These are phyloP conservation scores for Rhododendron kiyosumense DNA, from an alignment of 148 eudicot species.

Conservation along the genomic window DNA sequence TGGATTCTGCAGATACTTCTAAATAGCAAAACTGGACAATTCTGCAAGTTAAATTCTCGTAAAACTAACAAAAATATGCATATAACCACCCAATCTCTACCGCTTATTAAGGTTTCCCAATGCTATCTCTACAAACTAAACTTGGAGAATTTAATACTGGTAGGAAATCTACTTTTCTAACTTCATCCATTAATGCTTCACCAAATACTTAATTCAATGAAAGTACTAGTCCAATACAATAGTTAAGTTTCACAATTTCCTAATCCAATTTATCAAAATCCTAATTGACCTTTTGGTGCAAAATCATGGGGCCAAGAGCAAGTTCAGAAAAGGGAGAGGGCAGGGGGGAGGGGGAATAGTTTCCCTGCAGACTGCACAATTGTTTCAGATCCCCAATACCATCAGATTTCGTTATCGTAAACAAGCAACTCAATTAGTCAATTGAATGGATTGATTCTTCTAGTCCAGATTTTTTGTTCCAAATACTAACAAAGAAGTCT, in stretches of 20 bases:
- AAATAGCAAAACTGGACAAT: background rate
- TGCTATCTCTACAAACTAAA: background rate
- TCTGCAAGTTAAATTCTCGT: background rate
- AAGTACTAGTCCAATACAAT: background rate
- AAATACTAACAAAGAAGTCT: background rate
- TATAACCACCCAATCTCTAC: background rate
- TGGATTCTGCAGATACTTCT: background rate
- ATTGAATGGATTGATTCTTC: background rate
- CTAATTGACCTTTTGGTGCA: background rate
- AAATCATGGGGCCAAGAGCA: background rate
- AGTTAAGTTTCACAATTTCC: background rate
- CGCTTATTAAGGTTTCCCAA: background rate
- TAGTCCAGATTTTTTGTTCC: background rate
- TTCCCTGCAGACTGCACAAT: background rate
- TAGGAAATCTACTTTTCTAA: background rate
- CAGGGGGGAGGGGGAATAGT: too few species aligned
- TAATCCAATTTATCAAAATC: background rate
- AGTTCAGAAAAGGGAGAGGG: background rate
- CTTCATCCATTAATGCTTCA: background rate
- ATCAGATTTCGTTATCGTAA: background rate
- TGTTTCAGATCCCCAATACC: background rate
- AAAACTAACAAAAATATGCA: background rate
- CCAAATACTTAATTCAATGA: background rate
- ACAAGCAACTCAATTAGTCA: background rate
- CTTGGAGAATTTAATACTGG: background rate